Evolutionary conservation across 2,329 filamentous ascomycete genomes (phyloP).

Genomic region (Phialophora chinensis): DNA sequence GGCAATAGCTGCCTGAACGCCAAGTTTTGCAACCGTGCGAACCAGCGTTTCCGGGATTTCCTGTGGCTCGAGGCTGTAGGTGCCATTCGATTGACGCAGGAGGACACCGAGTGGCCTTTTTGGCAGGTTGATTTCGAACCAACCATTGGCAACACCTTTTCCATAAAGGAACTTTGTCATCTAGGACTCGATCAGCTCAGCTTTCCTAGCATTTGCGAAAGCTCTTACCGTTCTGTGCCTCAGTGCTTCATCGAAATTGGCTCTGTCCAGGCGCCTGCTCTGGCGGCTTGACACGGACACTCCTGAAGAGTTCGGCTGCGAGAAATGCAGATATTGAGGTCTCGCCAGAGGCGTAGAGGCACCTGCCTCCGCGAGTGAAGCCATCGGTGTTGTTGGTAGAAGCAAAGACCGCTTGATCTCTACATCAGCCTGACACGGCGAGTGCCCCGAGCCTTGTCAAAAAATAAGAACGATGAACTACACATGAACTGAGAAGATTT

Average conservation of each 20-base stretch:
- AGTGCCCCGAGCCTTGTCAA: conserved; percentile 27
- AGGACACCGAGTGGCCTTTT: conserved; percentile 45
- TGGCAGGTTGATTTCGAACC: conserved; percentile 36
- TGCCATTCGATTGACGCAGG: conserved; percentile 48
- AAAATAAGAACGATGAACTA: conserved; percentile 24
- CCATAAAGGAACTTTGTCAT: conserved; percentile 43
- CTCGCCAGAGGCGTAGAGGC: conserved; percentile 28
- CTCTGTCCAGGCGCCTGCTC: conserved; percentile 32
- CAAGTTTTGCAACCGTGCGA: conserved; percentile 53
- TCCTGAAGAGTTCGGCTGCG: conserved; percentile 35
- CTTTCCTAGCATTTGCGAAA: conserved; percentile 26
- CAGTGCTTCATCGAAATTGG: conserved; percentile 40
- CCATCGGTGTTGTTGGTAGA: conserved; percentile 27
- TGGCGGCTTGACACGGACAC: conserved; percentile 26
- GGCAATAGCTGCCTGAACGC: conserved; percentile 56
- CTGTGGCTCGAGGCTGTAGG: conserved; percentile 52
- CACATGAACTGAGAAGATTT: conserved; percentile 27
- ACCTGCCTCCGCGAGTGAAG: conserved; percentile 24
- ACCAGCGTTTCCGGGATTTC: conserved; percentile 48
- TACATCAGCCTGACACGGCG: conserved; percentile 29
- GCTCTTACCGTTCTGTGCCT: conserved; percentile 41
- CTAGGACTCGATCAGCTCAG: conserved; percentile 35
- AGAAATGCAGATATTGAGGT: conserved; percentile 30
- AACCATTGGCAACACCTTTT: conserved; percentile 41
- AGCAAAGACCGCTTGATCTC: conserved; percentile 35